phyloP scores from a whole-genome alignment of 768 basidiomycete species.

The Podaxis rugospora region DNA sequence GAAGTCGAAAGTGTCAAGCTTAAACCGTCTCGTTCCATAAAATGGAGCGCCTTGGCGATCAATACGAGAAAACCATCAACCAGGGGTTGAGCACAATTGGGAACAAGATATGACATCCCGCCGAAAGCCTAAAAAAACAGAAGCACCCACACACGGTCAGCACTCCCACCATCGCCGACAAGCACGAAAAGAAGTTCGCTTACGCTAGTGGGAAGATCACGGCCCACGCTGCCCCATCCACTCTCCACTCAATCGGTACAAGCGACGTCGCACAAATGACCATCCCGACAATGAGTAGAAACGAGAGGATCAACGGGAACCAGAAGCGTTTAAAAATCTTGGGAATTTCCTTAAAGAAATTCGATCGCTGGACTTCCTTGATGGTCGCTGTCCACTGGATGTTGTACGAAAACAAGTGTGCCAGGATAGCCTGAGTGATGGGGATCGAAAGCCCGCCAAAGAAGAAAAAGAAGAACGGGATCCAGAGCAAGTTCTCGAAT shows the following conservation, averaged over 20 bases:
- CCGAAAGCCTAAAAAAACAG: constrained; percentile 46
- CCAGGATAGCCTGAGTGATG: constrained; percentile 61
- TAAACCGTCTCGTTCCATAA: background rate
- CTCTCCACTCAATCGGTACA: constrained; percentile 57
- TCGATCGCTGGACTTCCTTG: constrained; percentile 83
- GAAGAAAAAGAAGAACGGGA: constrained; percentile 82
- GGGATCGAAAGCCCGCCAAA: constrained; percentile 74
- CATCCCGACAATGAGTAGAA: constrained; percentile 55
- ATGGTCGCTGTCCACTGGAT: constrained; percentile 55
- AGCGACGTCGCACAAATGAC: constrained; percentile 42
- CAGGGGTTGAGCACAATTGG: constrained; percentile 53
- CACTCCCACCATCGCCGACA: constrained; percentile 9
- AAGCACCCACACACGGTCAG: constrained; percentile 21
- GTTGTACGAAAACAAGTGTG: constrained; percentile 56
- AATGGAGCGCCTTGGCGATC: constrained; percentile 11
- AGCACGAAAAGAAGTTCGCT: constrained; percentile 19
- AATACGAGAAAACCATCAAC: constrained; percentile 69
- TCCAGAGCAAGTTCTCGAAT: constrained; percentile 58
- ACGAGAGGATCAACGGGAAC: constrained; percentile 47
- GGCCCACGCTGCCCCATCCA: constrained; percentile 57
- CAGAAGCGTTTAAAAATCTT: constrained; percentile 72
- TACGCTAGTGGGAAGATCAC: constrained; percentile 70
- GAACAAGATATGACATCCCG: constrained; percentile 64
- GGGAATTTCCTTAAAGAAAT: constrained; percentile 90
- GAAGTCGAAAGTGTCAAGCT: no score